phyloP scores from a whole-genome alignment of 139 green algal genomes.

The Gonium pectorale region DNA sequence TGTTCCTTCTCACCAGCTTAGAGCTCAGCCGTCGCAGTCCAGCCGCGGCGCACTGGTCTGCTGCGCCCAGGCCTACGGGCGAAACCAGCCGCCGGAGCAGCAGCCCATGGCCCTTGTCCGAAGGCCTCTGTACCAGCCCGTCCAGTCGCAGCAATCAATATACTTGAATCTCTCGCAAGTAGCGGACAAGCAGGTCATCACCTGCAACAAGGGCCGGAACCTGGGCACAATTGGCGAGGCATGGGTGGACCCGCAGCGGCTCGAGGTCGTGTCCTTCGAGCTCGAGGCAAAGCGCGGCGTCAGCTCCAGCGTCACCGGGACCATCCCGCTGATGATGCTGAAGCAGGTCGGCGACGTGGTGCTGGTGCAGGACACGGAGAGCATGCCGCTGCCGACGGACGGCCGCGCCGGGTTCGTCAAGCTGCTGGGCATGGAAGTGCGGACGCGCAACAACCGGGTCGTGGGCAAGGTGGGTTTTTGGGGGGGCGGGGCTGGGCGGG shows the following conservation, averaged over 20 bases:
- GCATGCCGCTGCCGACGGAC: constrained; percentile 59
- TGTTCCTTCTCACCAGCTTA: neutral
- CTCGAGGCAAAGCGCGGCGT: constrained; percentile 62
- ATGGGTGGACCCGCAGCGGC: constrained; percentile 71
- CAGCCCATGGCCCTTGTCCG: constrained; percentile 23
- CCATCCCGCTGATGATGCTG: constrained; percentile 70
- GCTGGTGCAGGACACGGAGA: constrained; percentile 79
- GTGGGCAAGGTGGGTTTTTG: constrained; percentile 72
- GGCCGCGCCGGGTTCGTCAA: constrained; percentile 63
- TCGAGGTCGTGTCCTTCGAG: constrained; percentile 75
- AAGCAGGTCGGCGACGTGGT: constrained; percentile 83
- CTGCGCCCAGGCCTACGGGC: neutral
- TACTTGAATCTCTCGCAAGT: constrained; percentile 52
- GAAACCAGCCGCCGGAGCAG: neutral
- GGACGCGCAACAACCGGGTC: constrained; percentile 61
- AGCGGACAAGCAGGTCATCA: constrained; percentile 71
- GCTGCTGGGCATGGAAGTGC: constrained; percentile 74
- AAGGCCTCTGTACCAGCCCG: neutral
- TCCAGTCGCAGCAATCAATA: constrained; percentile 2
- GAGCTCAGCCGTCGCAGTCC: neutral
- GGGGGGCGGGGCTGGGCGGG: too few species aligned
- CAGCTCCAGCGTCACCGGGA: constrained; percentile 42
- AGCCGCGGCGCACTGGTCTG: neutral
- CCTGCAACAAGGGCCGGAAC: constrained; percentile 65
- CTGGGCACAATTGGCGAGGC: constrained; percentile 74